Evolutionary conservation across 352 stramenopile genomes (phyloP), one percentile per base, ranked within the genome.

Genomic region (Pythium monospermum): DNA sequence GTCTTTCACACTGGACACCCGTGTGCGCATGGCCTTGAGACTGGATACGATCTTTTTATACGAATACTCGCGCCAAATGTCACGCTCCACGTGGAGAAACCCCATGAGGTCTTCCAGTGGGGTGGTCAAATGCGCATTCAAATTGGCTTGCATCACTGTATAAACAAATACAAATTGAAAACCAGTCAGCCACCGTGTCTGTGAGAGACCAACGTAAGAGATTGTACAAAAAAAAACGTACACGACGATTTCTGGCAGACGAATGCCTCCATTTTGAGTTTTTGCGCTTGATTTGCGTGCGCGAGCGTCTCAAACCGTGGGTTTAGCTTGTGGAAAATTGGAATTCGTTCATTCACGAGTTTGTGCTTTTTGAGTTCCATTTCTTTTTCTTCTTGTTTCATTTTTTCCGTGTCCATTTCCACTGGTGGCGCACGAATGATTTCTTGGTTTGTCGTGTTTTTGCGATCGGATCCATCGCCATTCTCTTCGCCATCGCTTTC

Each of bases 31-130:
- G 0, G 73, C 60, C 61, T 91, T 93, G 10, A 93, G 57, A 26
- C 76, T 91, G 2, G 70, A 76, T 3, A 87, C 63, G 15, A 87
- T 64, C 79, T 88, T 88, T 71, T 91, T 93, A 61, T 93, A 90
- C 61, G 81, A 87, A 41, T 87, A 89, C 45, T 85, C 76, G 16
- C 83, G 64, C 83, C 83, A 91, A 23, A 85, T 68, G 43, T 91
- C 80, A 15, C 65, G 64, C 45, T 93, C 83, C 10, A 87, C 76
- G 22, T 84, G 66, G 4, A 93, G 52, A 55, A 83, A 93, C 61
- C 87, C 77, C 64, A 93, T 87, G 27, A 93, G 68, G 42, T 91
- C 76, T 53, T 93, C 76, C 4, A 91, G 49, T 25, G 76, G 79
- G 26, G 76, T 75, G 0, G 79, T 93, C 57, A 93, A 57, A 57